Evolutionary conservation across 2,329 filamentous ascomycete species (phyloP), one percentile per base, ranked within the genome.

Genomic region (Arachnomyces sp.): DNA sequence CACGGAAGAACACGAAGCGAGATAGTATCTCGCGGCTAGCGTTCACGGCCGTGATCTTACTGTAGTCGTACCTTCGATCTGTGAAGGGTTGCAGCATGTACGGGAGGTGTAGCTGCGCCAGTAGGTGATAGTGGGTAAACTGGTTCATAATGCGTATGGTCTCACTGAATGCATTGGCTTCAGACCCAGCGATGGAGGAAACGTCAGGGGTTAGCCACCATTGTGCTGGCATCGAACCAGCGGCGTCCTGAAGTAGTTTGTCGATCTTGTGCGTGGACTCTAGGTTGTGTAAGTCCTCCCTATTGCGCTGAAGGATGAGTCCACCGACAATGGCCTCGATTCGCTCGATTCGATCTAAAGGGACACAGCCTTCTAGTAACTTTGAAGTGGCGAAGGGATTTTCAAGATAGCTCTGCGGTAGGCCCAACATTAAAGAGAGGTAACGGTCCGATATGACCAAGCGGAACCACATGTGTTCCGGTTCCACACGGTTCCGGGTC

Each of bases 31-130:
- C 69, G 2, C 75, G 70, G 35, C 71, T 73, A 4, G 73, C 68
- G 8, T 66, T 64, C 34, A 75, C 55, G 44, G 71, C 72, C 1
- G 66, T 67, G 9, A 64, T 63, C 40, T 68, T 73, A 47, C 68
- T 73, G 49, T 72, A 70, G 14, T 72, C 66, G 40, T 68, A 67
- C 12, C 62, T 61, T 5, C 39, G 37, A 12, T 59, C 54, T 4
- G 42, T 38, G 3, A 55, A 52, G 5, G 57, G 44, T 16, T 62
- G 65, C 8, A 77, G 62, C 55, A 78, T 70, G 44, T 73, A 77
- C 0, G 75, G 75, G 1, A 78, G 61, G 44, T 79, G 74, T 0
- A 78, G 63, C 7, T 73, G 63, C 28, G 73, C 66, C 6, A 76
- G 56, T 3, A 77, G 61, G 28, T 69, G 66, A 47, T 71, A 68